phyloP scores from a whole-genome alignment of 2,329 filamentous ascomycete species.

The Ophiostoma sp. region DNA sequence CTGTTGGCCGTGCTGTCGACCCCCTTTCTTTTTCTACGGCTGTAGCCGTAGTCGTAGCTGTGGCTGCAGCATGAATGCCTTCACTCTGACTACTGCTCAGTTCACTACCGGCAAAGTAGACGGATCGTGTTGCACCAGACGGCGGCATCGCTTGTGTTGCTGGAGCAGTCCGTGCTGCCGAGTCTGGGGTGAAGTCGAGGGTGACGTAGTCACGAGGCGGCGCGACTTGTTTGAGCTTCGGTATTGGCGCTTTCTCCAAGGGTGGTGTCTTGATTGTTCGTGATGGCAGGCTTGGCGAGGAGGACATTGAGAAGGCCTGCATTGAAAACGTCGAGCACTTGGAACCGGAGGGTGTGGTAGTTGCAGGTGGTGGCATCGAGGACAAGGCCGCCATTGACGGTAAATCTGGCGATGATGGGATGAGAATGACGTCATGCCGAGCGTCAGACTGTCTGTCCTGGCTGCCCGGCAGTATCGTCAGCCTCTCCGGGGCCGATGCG shows the following conservation, averaged over 20 bases:
- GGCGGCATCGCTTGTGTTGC: not conserved
- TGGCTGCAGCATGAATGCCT: not conserved
- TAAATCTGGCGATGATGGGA: constrained; percentile 22
- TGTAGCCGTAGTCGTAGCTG: constrained; percentile 19
- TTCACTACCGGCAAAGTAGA: constrained; percentile 26
- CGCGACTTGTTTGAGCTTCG: not conserved
- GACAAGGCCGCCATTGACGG: constrained; percentile 12
- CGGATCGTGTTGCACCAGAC: not conserved
- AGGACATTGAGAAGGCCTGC: not conserved
- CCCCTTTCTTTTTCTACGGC: too few relatives aligned
- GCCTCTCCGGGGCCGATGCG: not conserved
- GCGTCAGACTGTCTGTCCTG: not conserved
- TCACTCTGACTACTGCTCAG: not conserved
- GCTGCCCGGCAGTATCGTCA: too few relatives aligned
- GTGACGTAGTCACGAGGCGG: not conserved
- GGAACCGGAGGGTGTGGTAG: not conserved
- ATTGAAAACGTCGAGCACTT: not conserved
- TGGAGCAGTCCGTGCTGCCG: not conserved
- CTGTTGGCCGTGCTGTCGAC: not conserved
- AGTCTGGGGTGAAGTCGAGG: constrained; percentile 9
- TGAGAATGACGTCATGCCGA: constrained; percentile 17
- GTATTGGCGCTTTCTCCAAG: not conserved
- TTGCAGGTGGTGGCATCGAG: not conserved
- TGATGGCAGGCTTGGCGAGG: constrained; percentile 6
- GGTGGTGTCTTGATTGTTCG: not conserved